These are phyloP conservation scores for Sporisorium iseilematis-ciliati DNA, from an alignment of 1,284 basidiomycete genomes.

Conservation along the genomic window DNA sequence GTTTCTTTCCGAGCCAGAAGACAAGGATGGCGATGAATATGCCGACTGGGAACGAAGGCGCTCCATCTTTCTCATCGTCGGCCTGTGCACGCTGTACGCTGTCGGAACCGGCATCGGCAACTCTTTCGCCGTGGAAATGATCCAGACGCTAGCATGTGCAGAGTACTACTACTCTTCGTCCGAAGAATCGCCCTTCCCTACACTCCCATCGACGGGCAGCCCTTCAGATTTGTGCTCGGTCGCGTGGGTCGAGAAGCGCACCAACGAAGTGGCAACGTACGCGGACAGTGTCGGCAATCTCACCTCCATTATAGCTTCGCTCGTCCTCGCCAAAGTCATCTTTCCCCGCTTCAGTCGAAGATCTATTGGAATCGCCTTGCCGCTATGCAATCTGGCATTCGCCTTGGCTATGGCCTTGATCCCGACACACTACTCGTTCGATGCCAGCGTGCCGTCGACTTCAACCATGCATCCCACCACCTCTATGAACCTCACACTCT, in stretches of 20 bases:
- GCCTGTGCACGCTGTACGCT: slow-evolving; percentile 14
- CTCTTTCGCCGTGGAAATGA: slow-evolving; percentile 23
- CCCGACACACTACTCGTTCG: slow-evolving; percentile 46
- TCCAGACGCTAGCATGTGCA: slow-evolving; percentile 41
- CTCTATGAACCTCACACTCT: slow-evolving; percentile 13
- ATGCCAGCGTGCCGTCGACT: slow-evolving; percentile 20
- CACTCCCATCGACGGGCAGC: slow-evolving; percentile 23
- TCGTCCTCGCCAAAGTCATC: slow-evolving; percentile 24
- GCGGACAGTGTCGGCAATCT: slow-evolving; percentile 15
- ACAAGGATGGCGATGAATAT: slow-evolving; percentile 32
- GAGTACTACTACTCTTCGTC: slow-evolving; percentile 38
- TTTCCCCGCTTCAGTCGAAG: slow-evolving; percentile 34
- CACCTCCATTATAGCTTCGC: slow-evolving; percentile 13
- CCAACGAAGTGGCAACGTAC: slow-evolving; percentile 26
- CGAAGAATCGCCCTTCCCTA: slow-evolving; percentile 14
- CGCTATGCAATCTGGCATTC: background rate
- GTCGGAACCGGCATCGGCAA: slow-evolving; percentile 19
- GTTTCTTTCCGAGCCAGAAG: slow-evolving; percentile 42
- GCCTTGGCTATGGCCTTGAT: slow-evolving; percentile 8
- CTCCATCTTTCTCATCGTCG: slow-evolving; percentile 23
- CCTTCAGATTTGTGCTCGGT: slow-evolving; percentile 33
- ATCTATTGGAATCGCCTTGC: slow-evolving; percentile 1
- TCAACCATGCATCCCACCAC: slow-evolving; percentile 32
- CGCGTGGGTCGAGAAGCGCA: slow-evolving; percentile 32
- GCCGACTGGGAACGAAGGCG: slow-evolving; percentile 21